Conservation (phyloP, 495 filamentous ascomycete species). For the Penicillium cosmopolitanum region DNA sequence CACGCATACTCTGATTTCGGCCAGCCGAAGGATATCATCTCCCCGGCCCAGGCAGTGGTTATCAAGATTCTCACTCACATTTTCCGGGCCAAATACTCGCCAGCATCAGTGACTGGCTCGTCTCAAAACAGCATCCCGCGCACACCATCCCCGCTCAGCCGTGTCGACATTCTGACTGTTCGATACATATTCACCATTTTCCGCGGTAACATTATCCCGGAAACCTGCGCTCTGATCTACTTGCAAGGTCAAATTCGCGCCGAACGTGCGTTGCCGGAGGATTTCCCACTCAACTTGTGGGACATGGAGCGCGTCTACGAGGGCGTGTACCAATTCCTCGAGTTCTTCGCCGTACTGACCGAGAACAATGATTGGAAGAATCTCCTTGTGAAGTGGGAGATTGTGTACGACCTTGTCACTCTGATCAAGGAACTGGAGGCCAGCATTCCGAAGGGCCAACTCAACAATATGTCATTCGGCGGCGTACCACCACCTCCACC, state of each 20-base stretch:
- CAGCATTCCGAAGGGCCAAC: constrained; percentile 74
- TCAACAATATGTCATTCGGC: constrained; percentile 50
- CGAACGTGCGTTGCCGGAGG: constrained; percentile 66
- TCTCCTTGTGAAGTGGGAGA: constrained; percentile 86
- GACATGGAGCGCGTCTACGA: constrained; percentile 93
- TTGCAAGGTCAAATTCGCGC: constrained; percentile 85
- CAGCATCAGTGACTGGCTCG: constrained; percentile 49
- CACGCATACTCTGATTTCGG: constrained; percentile 88
- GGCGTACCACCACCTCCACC: constrained; percentile 31
- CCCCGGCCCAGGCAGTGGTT: constrained; percentile 88
- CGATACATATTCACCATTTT: constrained; percentile 91
- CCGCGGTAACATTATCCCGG: constrained; percentile 86
- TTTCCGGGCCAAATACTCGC: constrained; percentile 72
- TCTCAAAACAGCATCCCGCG: constrained; percentile 40
- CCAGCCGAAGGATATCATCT: constrained; percentile 93
- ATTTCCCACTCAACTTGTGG: constrained; percentile 94
- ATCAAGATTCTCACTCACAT: constrained; percentile 88
- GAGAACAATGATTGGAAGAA: constrained; percentile 70
- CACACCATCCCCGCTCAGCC: constrained; percentile 39
- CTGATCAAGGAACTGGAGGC: constrained; percentile 84
- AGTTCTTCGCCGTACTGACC: constrained; percentile 90
- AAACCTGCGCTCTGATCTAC: constrained; percentile 89
- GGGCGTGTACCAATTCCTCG: constrained; percentile 88
- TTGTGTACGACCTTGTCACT: constrained; percentile 79
- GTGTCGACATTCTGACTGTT: constrained; percentile 71